These are phyloP conservation scores for Candida frijolesensis DNA, from an alignment of 1,139 yeast genomes.

Conservation along the genomic window DNA sequence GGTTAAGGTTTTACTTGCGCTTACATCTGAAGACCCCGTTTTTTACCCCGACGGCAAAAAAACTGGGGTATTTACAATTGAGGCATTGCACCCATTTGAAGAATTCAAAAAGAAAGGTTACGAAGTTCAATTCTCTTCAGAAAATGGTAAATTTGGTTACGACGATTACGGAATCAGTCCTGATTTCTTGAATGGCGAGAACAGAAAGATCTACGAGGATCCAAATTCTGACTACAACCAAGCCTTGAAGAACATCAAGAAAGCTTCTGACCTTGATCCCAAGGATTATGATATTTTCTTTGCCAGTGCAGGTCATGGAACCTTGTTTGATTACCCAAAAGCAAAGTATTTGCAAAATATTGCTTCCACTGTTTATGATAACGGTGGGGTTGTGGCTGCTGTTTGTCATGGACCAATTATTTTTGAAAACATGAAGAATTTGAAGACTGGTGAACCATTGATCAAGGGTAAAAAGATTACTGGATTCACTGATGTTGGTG, in stretches of 20 bases:
- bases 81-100: conserved; percentile 59
- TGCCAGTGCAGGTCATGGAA: conserved; percentile 69
- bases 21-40: conserved; percentile 50
- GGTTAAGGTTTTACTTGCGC: conserved; percentile 49
- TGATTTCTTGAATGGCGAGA: conserved; percentile 47
- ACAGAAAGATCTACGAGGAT: conserved; percentile 38
- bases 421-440: conserved; percentile 47
- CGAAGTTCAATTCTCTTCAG: conserved; percentile 55
- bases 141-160: conserved; percentile 54
- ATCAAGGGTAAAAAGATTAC: conserved; percentile 57
- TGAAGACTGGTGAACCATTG: conserved; percentile 43
- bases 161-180: conserved; percentile 53
- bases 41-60: conserved; percentile 58
- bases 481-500: conserved; percentile 64
- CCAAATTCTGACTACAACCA: conserved; percentile 38
- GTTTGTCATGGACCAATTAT: conserved; percentile 71
- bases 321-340: conserved; percentile 58
- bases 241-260: conserved; percentile 36
- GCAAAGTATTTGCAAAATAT: conserved; percentile 49
- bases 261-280: conserved; percentile 46
- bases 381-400: conserved; percentile 59
- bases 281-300: conserved; percentile 54
- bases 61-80: conserved; percentile 58
- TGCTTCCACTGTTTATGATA: conserved; percentile 47
- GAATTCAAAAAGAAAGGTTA: conserved; percentile 48